Evolutionary conservation across 2,329 filamentous ascomycete species (phyloP).

Genomic region (Trichoderma sp.): DNA sequence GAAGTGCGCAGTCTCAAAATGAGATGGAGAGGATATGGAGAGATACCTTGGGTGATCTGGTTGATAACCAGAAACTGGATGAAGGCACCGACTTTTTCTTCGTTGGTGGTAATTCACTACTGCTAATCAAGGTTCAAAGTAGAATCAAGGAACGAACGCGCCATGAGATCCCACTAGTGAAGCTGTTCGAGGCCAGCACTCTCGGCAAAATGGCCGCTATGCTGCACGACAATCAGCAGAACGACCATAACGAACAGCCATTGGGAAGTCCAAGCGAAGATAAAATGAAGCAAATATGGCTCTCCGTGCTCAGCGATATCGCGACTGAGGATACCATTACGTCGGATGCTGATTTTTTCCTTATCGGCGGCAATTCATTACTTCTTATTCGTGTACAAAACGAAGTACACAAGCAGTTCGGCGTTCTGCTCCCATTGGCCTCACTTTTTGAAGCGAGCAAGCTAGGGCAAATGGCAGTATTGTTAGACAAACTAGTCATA

Average conservation of each 20-base stretch:
- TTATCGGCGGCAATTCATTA: background rate
- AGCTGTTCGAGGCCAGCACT: conserved; percentile 45
- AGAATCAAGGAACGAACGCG: background rate
- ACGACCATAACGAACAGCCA: background rate
- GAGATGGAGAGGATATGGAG: background rate
- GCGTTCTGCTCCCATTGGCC: background rate
- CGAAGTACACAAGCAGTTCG: background rate
- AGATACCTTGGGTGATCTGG: background rate
- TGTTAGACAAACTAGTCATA: background rate
- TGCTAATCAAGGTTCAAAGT: background rate
- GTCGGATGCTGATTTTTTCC: background rate
- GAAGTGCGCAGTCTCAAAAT: background rate
- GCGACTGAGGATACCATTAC: background rate
- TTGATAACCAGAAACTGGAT: background rate
- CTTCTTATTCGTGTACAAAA: background rate
- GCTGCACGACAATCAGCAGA: background rate
- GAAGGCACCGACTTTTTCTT: conserved; percentile 3
- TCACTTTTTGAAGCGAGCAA: background rate
- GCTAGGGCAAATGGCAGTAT: background rate
- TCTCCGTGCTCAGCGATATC: background rate
- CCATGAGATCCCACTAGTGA: background rate
- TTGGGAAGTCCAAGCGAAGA: background rate
- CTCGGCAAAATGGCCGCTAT: conserved; percentile 45
- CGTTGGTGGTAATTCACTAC: background rate
- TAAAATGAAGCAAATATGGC: background rate